Percentiles rank a stretch among this genome's conserved stretches.
phyloP scores from a whole-genome alignment of 2,329 filamentous ascomycete species.

The Leptographium lundbergii region DNA sequence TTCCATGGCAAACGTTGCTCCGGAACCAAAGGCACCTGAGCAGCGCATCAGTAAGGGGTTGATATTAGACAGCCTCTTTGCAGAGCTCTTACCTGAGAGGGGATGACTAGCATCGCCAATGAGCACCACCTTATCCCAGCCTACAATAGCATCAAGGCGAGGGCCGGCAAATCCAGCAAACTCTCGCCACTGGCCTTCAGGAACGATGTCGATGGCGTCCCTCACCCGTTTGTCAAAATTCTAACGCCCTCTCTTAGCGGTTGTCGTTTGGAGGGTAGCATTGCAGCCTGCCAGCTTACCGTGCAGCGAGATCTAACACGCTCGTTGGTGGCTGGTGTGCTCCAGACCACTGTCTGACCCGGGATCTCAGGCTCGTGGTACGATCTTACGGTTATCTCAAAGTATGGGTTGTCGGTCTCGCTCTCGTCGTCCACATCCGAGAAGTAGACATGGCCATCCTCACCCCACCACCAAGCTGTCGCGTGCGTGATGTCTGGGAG shows the following conservation, averaged over 20 bases:
- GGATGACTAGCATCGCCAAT: slow-evolving; percentile 1
- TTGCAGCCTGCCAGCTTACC: too few species aligned
- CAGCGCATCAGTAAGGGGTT: too few species aligned
- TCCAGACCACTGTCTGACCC: not conserved
- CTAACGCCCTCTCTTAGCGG: not conserved
- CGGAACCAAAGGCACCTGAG: not conserved
- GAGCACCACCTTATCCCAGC: slow-evolving; percentile 1
- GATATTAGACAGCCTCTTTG: too few species aligned
- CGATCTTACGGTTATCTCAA: not conserved
- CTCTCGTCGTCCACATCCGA: not conserved
- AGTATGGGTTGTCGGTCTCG: not conserved
- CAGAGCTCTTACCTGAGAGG: not conserved
- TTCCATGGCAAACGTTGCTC: slow-evolving; percentile 1
- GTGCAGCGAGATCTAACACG: not conserved
- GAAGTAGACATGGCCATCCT: not conserved
- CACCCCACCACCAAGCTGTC: slow-evolving; percentile 1
- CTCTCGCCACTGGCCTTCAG: not conserved
- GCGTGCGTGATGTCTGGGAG: not conserved
- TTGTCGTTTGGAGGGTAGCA: too few species aligned
- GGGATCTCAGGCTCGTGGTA: not conserved
- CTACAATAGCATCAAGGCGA: not conserved
- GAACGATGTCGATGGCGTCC: not conserved
- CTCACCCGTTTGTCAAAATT: not conserved
- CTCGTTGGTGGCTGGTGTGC: not conserved
- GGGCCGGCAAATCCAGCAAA: not conserved